A percentile compares a stretch with the other conserved stretches of the same genome.
Conservation (phyloP, 768 basidiomycete genomes). For the Solioccasus polychromus region DNA sequence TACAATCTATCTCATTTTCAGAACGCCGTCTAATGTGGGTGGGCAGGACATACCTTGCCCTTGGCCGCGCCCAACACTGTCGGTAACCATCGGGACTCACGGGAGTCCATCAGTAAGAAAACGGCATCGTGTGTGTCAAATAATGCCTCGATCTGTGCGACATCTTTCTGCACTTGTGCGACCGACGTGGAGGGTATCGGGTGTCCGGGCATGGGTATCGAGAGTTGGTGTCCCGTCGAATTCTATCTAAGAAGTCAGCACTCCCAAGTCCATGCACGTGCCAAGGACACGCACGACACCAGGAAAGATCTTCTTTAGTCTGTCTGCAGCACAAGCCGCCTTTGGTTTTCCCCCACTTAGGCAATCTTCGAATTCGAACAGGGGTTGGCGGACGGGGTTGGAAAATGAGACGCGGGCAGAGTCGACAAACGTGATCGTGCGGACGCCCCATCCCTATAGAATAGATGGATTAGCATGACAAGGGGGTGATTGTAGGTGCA, state of each 20-base stretch:
- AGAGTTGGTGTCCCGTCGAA: constrained; percentile 71
- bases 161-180: constrained; percentile 61
- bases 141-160: constrained; percentile 69
- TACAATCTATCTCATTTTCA: constrained; percentile 58
- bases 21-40: background rate
- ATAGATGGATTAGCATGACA: background rate
- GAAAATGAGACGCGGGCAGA: constrained; percentile 92
- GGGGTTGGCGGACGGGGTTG: constrained; percentile 94
- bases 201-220: constrained; percentile 98
- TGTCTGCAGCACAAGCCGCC: constrained; percentile 84
- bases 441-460: constrained; percentile 91
- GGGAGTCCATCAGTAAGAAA: constrained; percentile 96
- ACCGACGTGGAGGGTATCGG: constrained; percentile 66
- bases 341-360: constrained; percentile 91
- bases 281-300: constrained; percentile 71
- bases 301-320: constrained; percentile 86
- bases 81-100: constrained; percentile 95
- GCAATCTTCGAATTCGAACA: constrained; percentile 95
- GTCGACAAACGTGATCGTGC: constrained; percentile 91
- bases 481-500: background rate
- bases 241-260: constrained; percentile 54
- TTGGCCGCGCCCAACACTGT: constrained; percentile 83
- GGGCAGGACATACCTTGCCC: constrained; percentile 58
- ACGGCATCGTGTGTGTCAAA: constrained; percentile 86
- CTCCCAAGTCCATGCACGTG: too few relatives aligned